phyloP scores from a whole-genome alignment of 345 rosid genomes.

The Syzygium aqueum region DNA sequence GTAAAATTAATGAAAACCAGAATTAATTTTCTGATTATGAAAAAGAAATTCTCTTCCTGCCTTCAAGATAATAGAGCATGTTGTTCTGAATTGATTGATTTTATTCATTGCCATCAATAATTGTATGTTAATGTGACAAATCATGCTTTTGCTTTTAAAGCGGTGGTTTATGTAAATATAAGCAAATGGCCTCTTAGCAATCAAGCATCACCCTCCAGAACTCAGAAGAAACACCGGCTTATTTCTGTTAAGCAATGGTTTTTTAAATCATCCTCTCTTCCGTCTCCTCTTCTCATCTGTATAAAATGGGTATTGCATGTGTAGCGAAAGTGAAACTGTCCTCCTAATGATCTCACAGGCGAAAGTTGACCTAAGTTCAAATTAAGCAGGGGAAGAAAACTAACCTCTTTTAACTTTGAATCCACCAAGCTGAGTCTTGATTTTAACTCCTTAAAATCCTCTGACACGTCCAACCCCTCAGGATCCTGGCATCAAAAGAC shows the following conservation, averaged over 20 bases:
- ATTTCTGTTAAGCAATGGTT: background rate
- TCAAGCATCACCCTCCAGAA: background rate
- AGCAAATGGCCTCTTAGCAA: background rate
- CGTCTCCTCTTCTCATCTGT: background rate
- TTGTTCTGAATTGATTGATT: background rate
- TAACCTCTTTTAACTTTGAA: slow-evolving; percentile 26
- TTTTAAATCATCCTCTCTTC: background rate
- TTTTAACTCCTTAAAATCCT: slow-evolving; percentile 27
- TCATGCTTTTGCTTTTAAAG: background rate
- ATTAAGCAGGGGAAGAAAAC: background rate
- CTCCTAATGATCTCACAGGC: background rate
- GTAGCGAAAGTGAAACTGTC: background rate
- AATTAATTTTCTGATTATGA: background rate
- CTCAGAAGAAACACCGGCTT: background rate
- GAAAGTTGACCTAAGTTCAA: background rate
- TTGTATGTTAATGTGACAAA: background rate
- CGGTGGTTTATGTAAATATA: background rate
- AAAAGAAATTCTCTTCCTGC: background rate
- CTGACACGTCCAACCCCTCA: background rate
- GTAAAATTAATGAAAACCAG: background rate
- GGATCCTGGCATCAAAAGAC: background rate
- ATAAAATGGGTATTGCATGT: background rate
- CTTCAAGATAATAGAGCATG: background rate
- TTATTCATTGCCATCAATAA: background rate
- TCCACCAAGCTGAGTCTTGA: slow-evolving; percentile 21